Evolutionary conservation across 192 early-diverging fungal genomes (phyloP), one percentile per base, ranked within the genome.

Genomic region (Coemansia sp.): DNA sequence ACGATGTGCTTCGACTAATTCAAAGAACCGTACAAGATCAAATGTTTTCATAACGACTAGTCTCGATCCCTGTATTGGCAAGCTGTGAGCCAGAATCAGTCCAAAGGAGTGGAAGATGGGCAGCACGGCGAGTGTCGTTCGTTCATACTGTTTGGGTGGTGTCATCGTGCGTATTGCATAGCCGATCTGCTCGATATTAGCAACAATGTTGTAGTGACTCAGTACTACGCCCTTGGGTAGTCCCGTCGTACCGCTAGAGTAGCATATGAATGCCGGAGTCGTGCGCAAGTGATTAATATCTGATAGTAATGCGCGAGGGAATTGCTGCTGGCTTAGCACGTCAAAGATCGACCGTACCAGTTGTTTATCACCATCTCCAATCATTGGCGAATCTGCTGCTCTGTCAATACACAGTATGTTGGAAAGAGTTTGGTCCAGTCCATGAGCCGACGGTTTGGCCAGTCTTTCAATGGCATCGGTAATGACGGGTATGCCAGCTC

Each of bases 101-200:
- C 89, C 89, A 58, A 87, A 91, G 53, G 84, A 84, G 62, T 92
- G 91, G 74, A 84, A 92, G 51, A 93, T 90, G 0, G 95, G 95
- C 32, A 74, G 70, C 24, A 83, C 64, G 0, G 70, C 81, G 4
- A 83, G 69, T 48, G 69, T 78, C 17, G 67, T 77, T 2, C 31
- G 29, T 12, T 70, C 61, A 61, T 50, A 63, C 56, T 68, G 80
- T 42, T 87, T 84, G 0, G 88, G 87, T 0, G 44, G 29, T 15
- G 17, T 38, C 59, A 45, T 22, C 1, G 56, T 31, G 56, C 40
- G 58, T 22, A 27, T 77, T 69, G 17, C 71, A 67, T 61, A 69
- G 48, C 53, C 72, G 59, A 77, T 78, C 66, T 90, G 88, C 62
- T 75, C 60, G n/a, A 85, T 66, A 51, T 91, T 91, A 20, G 89